Evolutionary conservation across 768 basidiomycete species (phyloP), one percentile per base, ranked within the genome.

Genomic region (Rhodotorula paludigena): DNA sequence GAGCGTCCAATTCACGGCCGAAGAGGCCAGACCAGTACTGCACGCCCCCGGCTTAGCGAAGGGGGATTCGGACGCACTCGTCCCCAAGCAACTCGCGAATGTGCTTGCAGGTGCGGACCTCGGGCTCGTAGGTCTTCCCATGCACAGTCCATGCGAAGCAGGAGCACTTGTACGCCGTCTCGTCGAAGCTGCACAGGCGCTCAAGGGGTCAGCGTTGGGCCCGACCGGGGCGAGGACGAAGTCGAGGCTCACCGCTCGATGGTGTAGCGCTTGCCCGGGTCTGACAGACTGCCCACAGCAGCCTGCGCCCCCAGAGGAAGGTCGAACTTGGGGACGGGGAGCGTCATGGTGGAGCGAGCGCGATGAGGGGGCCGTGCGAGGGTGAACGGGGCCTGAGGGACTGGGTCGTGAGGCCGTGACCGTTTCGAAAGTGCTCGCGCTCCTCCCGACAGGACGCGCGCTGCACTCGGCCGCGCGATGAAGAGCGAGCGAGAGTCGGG

Each of bases 51-150:
- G n/a, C n/a, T 20, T 5, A 32, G 28, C 48, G 48, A 49, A 6
- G 25, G 30, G 23, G n/a, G 10, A 44, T 16, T 5, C 7, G 7
- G 33, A 71, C 70, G 39, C 39, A 72, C 71, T 52, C 62, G 49
- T 72, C 71, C 20, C 71, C 71, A 33, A 72, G 42, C 15, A 68
- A 9, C 42, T 53, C 30, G 28, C 66, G 51, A 7, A 72, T 36
- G 41, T 72, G 71, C 60, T 72, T 72, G 63, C 71, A 72, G 6
- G 56, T 51, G 52, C 71, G 61, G 20, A 32, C 58, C 42, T 71
- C 63, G 38, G 47, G 18, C 25, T 54, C 33, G 23, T 28, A 39
- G 15, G 36, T 41, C 28, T 45, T 60, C 38, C 51, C n/a, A n/a
- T n/a, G 41, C 12, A 64, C n/a, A 2, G 8, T n/a, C 70, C 66